Evolutionary conservation across 352 stramenopile species (phyloP).

Genomic region (Phytophthora podocarpi): DNA sequence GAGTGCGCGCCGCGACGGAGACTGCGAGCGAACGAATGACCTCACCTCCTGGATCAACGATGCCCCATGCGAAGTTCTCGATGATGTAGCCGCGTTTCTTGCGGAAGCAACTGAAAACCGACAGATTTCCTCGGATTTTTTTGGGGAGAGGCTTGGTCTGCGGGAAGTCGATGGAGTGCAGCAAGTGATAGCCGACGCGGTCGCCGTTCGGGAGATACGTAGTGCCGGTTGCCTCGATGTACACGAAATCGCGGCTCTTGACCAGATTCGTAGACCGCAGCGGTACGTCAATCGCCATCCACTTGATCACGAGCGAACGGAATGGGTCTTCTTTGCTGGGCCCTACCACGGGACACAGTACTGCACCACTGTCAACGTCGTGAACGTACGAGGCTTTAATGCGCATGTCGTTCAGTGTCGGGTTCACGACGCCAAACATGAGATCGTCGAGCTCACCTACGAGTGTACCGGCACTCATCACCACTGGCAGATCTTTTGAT

Average conservation of each 20-base stretch:
- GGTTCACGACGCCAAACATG: conserved; percentile 44
- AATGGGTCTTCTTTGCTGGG: conserved; percentile 31
- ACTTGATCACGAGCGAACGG: conserved; percentile 33
- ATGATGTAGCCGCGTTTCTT: conserved; percentile 37
- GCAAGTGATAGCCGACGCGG: conserved; percentile 42
- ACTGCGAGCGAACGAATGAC: conserved; percentile 29
- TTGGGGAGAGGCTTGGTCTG: conserved; percentile 29
- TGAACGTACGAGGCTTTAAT: conserved; percentile 44
- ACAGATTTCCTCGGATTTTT: conserved; percentile 43
- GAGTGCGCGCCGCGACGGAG: conserved; percentile 26
- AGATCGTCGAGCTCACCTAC: conserved; percentile 41
- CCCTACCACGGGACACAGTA: conserved; percentile 27
- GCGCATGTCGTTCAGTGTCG: conserved; percentile 39
- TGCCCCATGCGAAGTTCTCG: conserved; percentile 42
- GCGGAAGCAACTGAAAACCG: conserved; percentile 51
- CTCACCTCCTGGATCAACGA: conserved; percentile 33
- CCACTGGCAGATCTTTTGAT: conserved; percentile 15
- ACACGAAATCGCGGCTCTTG: conserved; percentile 50
- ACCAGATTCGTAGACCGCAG: no score
- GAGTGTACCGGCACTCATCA: conserved; percentile 35
- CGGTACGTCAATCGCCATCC: no score
- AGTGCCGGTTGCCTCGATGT: conserved; percentile 43
- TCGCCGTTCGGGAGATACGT: conserved; percentile 27
- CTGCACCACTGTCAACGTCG: conserved; percentile 34
- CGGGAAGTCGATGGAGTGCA: conserved; percentile 50